phyloP scores from a whole-genome alignment of 177 flowering plant species.

The Telopea speciosissima region DNA sequence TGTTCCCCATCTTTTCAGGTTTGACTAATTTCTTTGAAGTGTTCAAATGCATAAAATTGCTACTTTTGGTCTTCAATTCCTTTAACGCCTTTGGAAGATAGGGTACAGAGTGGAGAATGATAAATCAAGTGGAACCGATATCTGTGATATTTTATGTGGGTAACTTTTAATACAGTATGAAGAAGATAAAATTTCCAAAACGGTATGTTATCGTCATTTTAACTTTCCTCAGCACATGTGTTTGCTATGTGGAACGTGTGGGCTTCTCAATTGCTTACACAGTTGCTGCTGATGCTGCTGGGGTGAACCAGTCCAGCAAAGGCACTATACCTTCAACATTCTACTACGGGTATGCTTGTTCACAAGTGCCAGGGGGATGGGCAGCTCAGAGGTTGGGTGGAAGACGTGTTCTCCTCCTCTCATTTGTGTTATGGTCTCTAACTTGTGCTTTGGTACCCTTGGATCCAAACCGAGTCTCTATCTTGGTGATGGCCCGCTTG shows the following conservation, averaged over 20 bases:
- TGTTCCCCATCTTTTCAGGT: constrained; percentile 1
- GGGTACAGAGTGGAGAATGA: not conserved
- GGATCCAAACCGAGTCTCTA: constrained; percentile 51
- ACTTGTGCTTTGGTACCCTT: constrained; percentile 77
- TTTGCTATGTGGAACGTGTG: constrained; percentile 90
- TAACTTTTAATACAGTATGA: constrained; percentile 6
- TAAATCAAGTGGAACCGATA: not conserved
- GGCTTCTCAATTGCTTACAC: constrained; percentile 97
- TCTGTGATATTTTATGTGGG: not conserved
- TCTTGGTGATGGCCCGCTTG: constrained; percentile 69
- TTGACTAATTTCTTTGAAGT: constrained; percentile 1
- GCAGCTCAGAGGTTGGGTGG: constrained; percentile 88
- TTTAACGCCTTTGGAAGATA: not conserved
- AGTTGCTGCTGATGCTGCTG: constrained; percentile 80
- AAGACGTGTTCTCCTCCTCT: constrained; percentile 73
- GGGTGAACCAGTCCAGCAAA: constrained; percentile 74
- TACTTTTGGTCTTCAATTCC: not conserved
- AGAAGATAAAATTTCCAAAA: constrained; percentile 40
- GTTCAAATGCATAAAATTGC: constrained; percentile 1
- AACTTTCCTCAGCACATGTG: constrained; percentile 71
- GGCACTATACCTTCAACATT: constrained; percentile 86
- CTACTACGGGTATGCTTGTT: constrained; percentile 85
- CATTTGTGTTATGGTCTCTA: constrained; percentile 80
- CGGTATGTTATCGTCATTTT: constrained; percentile 80
- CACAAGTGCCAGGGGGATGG: constrained; percentile 98